Conservation (phyloP, 148 eudicot species). For the Amaranthus palmeri region DNA sequence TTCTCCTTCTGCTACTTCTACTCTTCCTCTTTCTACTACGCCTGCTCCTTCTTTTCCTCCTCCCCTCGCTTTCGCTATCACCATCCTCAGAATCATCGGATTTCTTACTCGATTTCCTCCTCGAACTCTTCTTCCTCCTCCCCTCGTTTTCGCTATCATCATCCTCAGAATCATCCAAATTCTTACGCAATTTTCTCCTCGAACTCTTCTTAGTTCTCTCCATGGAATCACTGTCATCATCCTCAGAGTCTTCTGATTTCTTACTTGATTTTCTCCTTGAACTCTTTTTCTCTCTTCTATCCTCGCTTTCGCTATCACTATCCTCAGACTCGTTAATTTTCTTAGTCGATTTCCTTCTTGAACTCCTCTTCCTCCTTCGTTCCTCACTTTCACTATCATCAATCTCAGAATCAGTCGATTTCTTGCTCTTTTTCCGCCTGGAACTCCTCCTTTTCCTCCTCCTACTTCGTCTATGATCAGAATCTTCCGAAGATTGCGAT, state of each 20-base stretch:
- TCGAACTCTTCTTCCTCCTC: slow-evolving; percentile 13
- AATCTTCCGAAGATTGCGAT: slow-evolving; percentile 36
- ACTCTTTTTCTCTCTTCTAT: slow-evolving; percentile 26
- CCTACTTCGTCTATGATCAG: slow-evolving; percentile 33
- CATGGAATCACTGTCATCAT: slow-evolving; percentile 31
- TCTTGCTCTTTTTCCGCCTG: slow-evolving; percentile 15
- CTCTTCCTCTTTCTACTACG: slow-evolving; percentile 29
- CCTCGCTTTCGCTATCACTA: slow-evolving; percentile 29
- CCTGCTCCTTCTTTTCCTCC: slow-evolving; percentile 19
- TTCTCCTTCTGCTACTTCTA: slow-evolving; percentile 16
- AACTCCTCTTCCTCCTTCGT: slow-evolving; percentile 27
- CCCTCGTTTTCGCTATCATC: slow-evolving; percentile 18
- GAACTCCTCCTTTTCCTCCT: slow-evolving; percentile 33
- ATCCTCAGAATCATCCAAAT: slow-evolving; percentile 18
- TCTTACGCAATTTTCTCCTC: slow-evolving; percentile 24
- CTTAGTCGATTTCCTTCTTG: slow-evolving; percentile 23
- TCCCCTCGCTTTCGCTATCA: slow-evolving; percentile 14
- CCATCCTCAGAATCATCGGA: slow-evolving; percentile 19
- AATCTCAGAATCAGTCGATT: slow-evolving; percentile 25
- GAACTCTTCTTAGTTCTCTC: slow-evolving; percentile 36
- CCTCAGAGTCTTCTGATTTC: slow-evolving; percentile 32
- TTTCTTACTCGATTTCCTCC: slow-evolving; percentile 4
- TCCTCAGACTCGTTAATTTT: slow-evolving; percentile 32
- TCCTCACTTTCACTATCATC: slow-evolving; percentile 32
- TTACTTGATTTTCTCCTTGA: slow-evolving; percentile 15